phyloP scores from a whole-genome alignment of 2,329 filamentous ascomycete species.

The Colletotrichum sp. region DNA sequence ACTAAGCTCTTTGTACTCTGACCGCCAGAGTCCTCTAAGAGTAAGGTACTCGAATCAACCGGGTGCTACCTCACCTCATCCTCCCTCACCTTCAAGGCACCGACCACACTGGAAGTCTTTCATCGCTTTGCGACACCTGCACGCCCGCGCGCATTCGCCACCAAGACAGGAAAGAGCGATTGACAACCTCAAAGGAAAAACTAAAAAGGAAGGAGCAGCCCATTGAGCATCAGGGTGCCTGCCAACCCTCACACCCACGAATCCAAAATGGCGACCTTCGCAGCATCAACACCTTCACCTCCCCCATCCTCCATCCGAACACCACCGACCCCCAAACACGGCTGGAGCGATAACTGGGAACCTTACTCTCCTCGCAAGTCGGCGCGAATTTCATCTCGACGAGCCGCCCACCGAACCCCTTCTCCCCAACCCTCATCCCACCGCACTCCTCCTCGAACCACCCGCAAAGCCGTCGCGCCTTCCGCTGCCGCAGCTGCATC shows the following conservation, averaged over 20 bases:
- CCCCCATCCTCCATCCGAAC: constrained; percentile 65
- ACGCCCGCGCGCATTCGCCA: neutral
- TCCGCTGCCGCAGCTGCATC: constrained; percentile 15
- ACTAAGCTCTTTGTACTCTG: neutral
- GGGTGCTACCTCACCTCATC: neutral
- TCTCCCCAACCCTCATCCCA: constrained; percentile 49
- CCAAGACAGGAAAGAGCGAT: neutral
- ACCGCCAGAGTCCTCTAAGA: neutral
- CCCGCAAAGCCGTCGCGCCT: constrained; percentile 33
- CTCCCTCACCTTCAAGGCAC: neutral
- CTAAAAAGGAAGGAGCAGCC: constrained; percentile 1
- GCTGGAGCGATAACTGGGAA: constrained; percentile 72
- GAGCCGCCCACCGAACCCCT: constrained; percentile 57
- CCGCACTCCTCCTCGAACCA: constrained; percentile 38
- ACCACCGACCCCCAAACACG: constrained; percentile 72
- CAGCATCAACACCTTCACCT: constrained; percentile 66
- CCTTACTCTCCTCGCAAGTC: constrained; percentile 77
- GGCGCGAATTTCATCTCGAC: constrained; percentile 65
- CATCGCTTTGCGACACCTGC: neutral
- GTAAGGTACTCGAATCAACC: neutral
- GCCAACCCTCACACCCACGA: neutral
- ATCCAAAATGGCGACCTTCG: constrained; percentile 19
- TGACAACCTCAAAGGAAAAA: neutral
- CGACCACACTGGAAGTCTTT: neutral
- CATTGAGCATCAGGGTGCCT: neutral